Conservation (phyloP, 2,329 filamentous ascomycete species). For the Cladophialophora carrionii region DNA sequence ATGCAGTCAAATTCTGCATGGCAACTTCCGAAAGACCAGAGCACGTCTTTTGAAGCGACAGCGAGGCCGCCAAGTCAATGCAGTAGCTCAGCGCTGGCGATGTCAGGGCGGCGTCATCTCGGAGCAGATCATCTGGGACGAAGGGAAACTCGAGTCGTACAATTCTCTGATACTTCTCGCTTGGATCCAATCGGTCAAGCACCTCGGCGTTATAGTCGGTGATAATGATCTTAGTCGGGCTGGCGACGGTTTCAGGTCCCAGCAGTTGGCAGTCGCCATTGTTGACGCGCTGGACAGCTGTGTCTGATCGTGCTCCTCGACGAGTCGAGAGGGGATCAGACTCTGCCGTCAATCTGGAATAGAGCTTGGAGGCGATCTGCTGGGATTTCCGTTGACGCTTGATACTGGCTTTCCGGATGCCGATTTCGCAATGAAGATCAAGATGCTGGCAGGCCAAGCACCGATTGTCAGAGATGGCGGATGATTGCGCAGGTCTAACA, state of each 20-base stretch:
- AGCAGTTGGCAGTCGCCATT: not conserved
- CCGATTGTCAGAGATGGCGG: not conserved
- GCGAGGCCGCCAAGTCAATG: not conserved
- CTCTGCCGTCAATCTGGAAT: not conserved
- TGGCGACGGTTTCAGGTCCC: not conserved
- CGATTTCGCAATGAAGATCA: not conserved
- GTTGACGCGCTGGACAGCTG: not conserved
- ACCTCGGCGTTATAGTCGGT: not conserved
- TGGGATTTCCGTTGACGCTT: not conserved
- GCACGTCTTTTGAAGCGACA: not conserved
- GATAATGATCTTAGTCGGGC: not conserved
- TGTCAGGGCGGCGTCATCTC: not conserved
- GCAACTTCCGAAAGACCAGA: not conserved
- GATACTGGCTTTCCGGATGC: not conserved
- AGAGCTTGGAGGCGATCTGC: not conserved
- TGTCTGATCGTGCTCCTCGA: not conserved
- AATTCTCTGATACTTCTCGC: not conserved
- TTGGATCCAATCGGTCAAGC: not conserved
- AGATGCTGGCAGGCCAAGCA: not conserved
- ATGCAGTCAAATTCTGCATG: not conserved
- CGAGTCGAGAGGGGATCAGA: not conserved
- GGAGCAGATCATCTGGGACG: not conserved
- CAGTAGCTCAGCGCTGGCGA: not conserved
- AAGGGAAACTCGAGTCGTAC: not conserved
- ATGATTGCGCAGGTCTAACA: slow-evolving; percentile 2